Evolutionary conservation across 169 alveolate species (phyloP).

Genomic region (Fabrea salina): DNA sequence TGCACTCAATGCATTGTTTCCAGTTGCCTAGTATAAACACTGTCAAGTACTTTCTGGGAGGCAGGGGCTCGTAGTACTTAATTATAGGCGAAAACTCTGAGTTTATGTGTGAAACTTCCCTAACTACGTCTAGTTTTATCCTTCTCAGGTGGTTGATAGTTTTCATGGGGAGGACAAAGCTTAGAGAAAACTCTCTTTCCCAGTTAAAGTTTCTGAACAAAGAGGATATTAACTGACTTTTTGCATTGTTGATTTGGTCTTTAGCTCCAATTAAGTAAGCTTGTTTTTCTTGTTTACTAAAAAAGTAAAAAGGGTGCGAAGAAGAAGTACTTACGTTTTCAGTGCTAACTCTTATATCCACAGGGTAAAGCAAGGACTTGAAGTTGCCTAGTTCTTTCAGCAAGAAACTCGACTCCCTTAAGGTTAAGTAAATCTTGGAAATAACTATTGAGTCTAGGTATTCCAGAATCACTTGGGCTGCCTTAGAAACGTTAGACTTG

Average conservation of each 20-base stretch:
- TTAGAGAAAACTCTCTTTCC: not conserved
- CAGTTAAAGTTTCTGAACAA: not conserved
- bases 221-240: not conserved
- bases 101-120: no score
- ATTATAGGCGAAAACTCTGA: not conserved
- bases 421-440: not conserved
- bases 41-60: slow-evolving; percentile 28
- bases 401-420: not conserved
- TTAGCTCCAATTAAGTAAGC: not conserved
- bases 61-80: not conserved
- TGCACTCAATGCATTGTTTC: not conserved
- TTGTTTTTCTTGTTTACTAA: not conserved
- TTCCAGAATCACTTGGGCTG: not conserved
- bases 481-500: not conserved
- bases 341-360: not conserved
- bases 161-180: not conserved
- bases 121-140: not conserved
- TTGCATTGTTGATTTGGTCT: not conserved
- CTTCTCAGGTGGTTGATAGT: not conserved
- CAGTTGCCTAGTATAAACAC: slow-evolving; percentile 10
- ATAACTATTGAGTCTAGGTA: not conserved
- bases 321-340: not conserved
- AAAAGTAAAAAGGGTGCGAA: slow-evolving; percentile 24
- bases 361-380: slow-evolving; percentile 1
- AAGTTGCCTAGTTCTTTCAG: not conserved